Conservation (phyloP, 257 asterid genomes). For the Leonotis leonurus region DNA sequence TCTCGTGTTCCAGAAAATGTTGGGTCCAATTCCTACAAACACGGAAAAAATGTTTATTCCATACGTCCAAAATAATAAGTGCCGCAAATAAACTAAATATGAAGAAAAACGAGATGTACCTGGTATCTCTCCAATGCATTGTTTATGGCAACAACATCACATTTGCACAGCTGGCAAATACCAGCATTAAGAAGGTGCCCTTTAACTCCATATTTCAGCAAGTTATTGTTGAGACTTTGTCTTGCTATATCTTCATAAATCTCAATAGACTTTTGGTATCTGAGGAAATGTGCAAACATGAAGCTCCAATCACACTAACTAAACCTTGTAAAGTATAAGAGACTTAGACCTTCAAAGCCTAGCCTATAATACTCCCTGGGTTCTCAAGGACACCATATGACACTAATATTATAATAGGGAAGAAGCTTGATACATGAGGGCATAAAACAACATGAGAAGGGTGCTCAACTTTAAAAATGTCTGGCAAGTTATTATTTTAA, state of each 20-base stretch:
- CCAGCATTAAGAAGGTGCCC: slow-evolving; percentile 99
- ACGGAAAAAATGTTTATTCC: slow-evolving; percentile 5
- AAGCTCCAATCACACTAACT: slow-evolving; percentile 18
- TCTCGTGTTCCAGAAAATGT: slow-evolving; percentile 95
- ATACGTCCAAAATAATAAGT: background rate
- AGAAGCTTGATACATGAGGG: slow-evolving; percentile 1
- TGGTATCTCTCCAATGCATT: slow-evolving; percentile 89
- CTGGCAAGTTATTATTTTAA: background rate
- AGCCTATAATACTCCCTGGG: too few species aligned
- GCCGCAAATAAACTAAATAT: background rate
- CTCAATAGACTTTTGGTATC: slow-evolving; percentile 82
- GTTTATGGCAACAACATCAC: slow-evolving; percentile 81
- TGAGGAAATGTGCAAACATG: slow-evolving; percentile 27
- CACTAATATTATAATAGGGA: too few species aligned
- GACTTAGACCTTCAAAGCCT: too few species aligned
- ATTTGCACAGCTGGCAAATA: slow-evolving; percentile 91
- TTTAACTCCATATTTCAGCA: slow-evolving; percentile 93
- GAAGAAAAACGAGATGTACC: slow-evolving; percentile 33
- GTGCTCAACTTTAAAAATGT: background rate
- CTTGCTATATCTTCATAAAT: slow-evolving; percentile 90
- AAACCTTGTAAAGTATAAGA: too few species aligned
- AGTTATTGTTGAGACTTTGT: slow-evolving; percentile 72
- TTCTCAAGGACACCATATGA: too few species aligned
- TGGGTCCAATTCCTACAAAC: slow-evolving; percentile 84
- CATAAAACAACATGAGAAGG: background rate